Evolutionary conservation across 73 alveolate genomes (phyloP).

Genomic region (Paramecium pentaurelia): DNA sequence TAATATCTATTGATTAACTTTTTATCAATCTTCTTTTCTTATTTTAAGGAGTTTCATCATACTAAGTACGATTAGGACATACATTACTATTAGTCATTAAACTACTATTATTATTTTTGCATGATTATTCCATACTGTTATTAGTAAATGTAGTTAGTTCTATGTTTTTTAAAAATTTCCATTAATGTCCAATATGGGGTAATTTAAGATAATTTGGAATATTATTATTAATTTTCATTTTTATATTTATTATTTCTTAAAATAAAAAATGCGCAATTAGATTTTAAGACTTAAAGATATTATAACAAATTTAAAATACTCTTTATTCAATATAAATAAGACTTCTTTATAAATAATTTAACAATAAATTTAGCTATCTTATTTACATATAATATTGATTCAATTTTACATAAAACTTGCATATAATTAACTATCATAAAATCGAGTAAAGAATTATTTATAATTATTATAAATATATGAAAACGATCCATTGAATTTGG

Average conservation of each 20-base stretch:
- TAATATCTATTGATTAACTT: not conserved
- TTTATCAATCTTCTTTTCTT: not conserved
- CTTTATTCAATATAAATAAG: not conserved
- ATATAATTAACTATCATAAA: conserved; percentile 15
- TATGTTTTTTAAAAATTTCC: not conserved
- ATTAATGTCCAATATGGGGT: not conserved
- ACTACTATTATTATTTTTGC: not conserved
- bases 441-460: not conserved
- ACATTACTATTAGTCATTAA: not conserved
- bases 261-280: not conserved
- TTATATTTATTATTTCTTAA: not conserved
- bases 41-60: not conserved
- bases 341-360: not conserved
- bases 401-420: not conserved
- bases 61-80: not conserved
- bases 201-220: not conserved
- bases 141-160: not conserved
- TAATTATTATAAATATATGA: not conserved
- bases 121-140: not conserved
- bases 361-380: not conserved
- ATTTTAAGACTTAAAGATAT: not conserved
- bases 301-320: not conserved
- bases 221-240: not conserved
- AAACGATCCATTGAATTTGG: not conserved
- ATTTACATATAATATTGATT: not conserved